Evolutionary conservation across 2,329 filamentous ascomycete genomes (phyloP), one percentile per base, ranked within the genome.

Genomic region (Cercospora citrullina): DNA sequence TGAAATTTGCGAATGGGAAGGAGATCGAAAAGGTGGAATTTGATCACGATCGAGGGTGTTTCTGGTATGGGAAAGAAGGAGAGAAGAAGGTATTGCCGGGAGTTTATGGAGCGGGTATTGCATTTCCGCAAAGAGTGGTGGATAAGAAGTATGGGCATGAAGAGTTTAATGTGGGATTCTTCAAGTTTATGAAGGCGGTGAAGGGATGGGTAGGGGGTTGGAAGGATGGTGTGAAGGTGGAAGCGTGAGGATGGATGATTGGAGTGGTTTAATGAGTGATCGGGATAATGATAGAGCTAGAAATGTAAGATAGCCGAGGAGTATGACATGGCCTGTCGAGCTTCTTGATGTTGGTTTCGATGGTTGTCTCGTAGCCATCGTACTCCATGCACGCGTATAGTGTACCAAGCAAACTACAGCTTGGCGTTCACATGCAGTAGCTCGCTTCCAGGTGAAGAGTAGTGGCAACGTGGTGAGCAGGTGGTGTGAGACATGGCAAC

Each of bases 161-260:
- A 7, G 87, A 89, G 77, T 81, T 84, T 72, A 86, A 86, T 0
- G 88, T 90, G 61, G 88, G 88, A 0, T 84, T 89, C 74, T 88
- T 82, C 74, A 90, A 90, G 77, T 90, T 90, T 71, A 89, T 89
- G 87, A 87, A 83, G 58, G 89, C 85, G 72, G 76, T 87, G 64
- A 85, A 86, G 77, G 82, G 68, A 28, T 73, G 80, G 68, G 86
- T 87, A 14, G 45, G 45, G 4, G 45, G 45, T 12, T 51, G 45
- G 45, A 51, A 51, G 45, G 45, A 51, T 23, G 45, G 45, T 51
- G 45, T 51, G 12, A 51, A 51, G 45, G 45, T 51, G 9, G 45
- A 51, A 18, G 45, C 21, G 10, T 51, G 10, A 23, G 1, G 10
- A 5, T 3, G 9, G 45, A 23, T 51, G n/a, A 21, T 21, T 5